phyloP scores from a whole-genome alignment of 352 stramenopile genomes.

The Blastocystis sp. region DNA sequence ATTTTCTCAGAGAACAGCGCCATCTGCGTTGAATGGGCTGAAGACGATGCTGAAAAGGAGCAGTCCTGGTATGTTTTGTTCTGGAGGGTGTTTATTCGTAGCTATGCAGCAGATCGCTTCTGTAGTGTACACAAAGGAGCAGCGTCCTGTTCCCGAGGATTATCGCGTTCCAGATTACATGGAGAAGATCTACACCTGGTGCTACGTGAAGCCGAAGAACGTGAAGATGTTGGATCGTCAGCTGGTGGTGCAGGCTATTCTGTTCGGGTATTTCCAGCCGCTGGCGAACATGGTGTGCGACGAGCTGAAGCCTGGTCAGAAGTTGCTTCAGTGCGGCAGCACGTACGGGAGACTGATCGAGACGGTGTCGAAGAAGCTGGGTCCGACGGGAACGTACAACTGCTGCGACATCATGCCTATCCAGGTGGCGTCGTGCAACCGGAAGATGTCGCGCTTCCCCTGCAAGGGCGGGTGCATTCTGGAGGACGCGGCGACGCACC shows the following conservation, averaged over 20 bases:
- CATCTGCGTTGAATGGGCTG: background rate
- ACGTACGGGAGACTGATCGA: constrained; percentile 39
- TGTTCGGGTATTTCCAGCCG: constrained; percentile 58
- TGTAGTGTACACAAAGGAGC: constrained; percentile 55
- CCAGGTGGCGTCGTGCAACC: constrained; percentile 49
- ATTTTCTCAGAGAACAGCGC: background rate
- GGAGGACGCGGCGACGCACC: constrained; percentile 44
- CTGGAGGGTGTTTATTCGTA: background rate
- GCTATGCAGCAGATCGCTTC: constrained; percentile 18
- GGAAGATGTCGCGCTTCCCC: constrained; percentile 40
- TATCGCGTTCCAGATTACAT: constrained; percentile 45
- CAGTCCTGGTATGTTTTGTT: background rate
- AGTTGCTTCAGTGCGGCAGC: constrained; percentile 30
- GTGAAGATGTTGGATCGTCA: constrained; percentile 61
- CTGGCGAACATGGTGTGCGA: constrained; percentile 49
- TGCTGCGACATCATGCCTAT: constrained; percentile 59
- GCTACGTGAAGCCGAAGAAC: constrained; percentile 57
- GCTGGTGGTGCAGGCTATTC: constrained; percentile 45
- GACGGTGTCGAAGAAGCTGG: constrained; percentile 44
- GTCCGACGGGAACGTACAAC: constrained; percentile 47
- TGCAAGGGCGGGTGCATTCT: constrained; percentile 41
- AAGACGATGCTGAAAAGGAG: background rate
- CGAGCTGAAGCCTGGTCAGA: constrained; percentile 35
- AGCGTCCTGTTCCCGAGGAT: constrained; percentile 41
- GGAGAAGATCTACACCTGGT: constrained; percentile 60